These are phyloP conservation scores for Neofusicoccum kwambonambiense DNA, from an alignment of 2,329 filamentous ascomycete species.

Conservation along the genomic window DNA sequence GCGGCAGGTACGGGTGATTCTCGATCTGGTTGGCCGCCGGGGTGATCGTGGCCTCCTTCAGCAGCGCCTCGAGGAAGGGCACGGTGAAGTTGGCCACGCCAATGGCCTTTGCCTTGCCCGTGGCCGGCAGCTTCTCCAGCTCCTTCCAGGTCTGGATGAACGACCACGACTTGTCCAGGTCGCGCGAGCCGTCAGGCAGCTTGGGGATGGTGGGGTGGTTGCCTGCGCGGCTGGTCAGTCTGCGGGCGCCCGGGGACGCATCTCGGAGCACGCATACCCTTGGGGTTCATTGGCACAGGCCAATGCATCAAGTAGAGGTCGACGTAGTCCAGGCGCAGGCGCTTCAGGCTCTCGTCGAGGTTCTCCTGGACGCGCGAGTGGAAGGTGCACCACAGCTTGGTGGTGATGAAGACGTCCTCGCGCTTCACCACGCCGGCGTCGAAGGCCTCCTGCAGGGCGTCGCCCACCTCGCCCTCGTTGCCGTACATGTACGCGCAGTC, in stretches of 20 bases:
- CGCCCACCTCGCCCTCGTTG: constrained; percentile 75
- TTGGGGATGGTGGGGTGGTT: constrained; percentile 75
- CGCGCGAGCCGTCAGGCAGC: constrained; percentile 68
- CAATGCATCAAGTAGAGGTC: constrained; percentile 84
- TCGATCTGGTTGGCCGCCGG: constrained; percentile 73
- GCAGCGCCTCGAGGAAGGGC: constrained; percentile 48
- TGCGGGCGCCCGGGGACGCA: not conserved
- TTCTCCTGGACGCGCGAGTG: constrained; percentile 67
- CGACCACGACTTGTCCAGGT: constrained; percentile 67
- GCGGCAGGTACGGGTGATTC: constrained; percentile 69
- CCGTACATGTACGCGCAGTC: constrained; percentile 68
- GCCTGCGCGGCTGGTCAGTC: constrained; percentile 41
- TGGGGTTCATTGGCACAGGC: constrained; percentile 77
- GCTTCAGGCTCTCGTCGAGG: constrained; percentile 70
- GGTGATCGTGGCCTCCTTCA: constrained; percentile 60
- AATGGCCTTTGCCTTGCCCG: constrained; percentile 50
- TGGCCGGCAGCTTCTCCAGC: constrained; percentile 61
- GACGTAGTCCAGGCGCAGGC: constrained; percentile 74
- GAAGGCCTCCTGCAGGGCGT: constrained; percentile 77
- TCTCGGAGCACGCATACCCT: constrained; percentile 47
- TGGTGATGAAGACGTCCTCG: constrained; percentile 86
- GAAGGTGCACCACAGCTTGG: constrained; percentile 84
- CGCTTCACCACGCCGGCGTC: constrained; percentile 78
- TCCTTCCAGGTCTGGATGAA: constrained; percentile 76
- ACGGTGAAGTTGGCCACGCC: constrained; percentile 52